Evolutionary conservation across 2,329 filamentous ascomycete species (phyloP).

Genomic region (Apiospora marii): DNA sequence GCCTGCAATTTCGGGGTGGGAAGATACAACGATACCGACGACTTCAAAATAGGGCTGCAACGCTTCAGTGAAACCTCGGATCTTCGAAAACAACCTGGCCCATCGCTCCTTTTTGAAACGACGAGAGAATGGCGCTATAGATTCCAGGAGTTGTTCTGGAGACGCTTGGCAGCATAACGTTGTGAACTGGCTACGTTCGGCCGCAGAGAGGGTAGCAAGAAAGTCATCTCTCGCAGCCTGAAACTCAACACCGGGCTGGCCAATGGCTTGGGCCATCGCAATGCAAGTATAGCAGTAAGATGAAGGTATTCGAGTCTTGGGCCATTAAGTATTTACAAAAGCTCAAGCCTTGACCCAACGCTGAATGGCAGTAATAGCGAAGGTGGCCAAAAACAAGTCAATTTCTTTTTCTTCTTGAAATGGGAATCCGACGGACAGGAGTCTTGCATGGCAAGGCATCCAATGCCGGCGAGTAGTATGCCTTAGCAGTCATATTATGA

Average conservation of each 20-base stretch:
- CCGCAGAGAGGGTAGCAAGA: not conserved
- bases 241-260: not conserved
- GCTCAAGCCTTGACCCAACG: too few species aligned
- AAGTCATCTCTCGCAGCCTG: not conserved
- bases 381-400: too few species aligned
- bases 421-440: too few species aligned
- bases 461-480: too few species aligned
- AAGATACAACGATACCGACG: not conserved
- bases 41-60: not conserved
- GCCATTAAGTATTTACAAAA: too few species aligned
- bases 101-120: not conserved
- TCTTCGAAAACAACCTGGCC: not conserved
- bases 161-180: not conserved
- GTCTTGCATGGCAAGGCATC: too few species aligned
- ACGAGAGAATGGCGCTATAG: not conserved
- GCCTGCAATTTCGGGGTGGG: not conserved
- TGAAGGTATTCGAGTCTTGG: too few species aligned
- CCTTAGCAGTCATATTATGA: too few species aligned
- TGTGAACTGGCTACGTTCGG: not conserved
- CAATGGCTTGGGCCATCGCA: too few species aligned
- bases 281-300: too few species aligned
- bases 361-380: too few species aligned
- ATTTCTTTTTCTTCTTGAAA: too few species aligned
- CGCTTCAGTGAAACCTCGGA: not conserved
- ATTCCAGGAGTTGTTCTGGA: not conserved